Percentiles rank a stretch among this genome's conserved stretches.
Conservation (phyloP, 345 rosid species). For the Kernera saxatilis region DNA sequence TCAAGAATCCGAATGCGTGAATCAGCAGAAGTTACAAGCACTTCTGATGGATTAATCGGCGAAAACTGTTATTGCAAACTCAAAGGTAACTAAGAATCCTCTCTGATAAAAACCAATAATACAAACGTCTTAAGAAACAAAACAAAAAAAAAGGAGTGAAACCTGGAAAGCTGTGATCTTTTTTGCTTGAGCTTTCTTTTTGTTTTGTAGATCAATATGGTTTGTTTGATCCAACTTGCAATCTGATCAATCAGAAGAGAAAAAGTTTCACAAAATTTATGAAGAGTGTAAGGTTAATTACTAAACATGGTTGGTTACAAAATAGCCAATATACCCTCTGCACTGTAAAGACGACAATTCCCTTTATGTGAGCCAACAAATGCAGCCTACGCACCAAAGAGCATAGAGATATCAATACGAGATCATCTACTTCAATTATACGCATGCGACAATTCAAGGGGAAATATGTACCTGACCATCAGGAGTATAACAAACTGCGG, state of each 20-base stretch:
- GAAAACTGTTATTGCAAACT: constrained; percentile 48
- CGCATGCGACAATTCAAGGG: neutral
- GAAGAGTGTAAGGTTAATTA: neutral
- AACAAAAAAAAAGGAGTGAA: neutral
- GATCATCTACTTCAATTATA: neutral
- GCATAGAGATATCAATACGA: neutral
- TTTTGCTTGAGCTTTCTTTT: constrained; percentile 54
- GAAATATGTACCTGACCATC: constrained; percentile 75
- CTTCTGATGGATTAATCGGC: constrained; percentile 69
- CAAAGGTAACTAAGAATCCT: neutral
- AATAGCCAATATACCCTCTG: constrained; percentile 46
- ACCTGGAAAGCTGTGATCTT: constrained; percentile 97
- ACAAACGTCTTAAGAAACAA: neutral
- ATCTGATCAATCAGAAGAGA: constrained; percentile 39
- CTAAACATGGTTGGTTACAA: neutral
- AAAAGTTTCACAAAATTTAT: neutral
- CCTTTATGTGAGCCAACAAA: constrained; percentile 90
- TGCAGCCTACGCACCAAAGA: constrained; percentile 47
- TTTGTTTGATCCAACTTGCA: constrained; percentile 51
- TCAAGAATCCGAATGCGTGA: constrained; percentile 72
- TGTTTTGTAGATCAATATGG: constrained; percentile 48
- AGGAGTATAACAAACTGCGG: constrained; percentile 83
- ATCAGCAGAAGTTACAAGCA: constrained; percentile 85
- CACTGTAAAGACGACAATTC: constrained; percentile 56
- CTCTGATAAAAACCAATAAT: neutral